Evolutionary conservation across 805 yeast genomes (phyloP), one percentile per base, ranked within the genome.

Genomic region (Phaffomyces opuntiae): DNA sequence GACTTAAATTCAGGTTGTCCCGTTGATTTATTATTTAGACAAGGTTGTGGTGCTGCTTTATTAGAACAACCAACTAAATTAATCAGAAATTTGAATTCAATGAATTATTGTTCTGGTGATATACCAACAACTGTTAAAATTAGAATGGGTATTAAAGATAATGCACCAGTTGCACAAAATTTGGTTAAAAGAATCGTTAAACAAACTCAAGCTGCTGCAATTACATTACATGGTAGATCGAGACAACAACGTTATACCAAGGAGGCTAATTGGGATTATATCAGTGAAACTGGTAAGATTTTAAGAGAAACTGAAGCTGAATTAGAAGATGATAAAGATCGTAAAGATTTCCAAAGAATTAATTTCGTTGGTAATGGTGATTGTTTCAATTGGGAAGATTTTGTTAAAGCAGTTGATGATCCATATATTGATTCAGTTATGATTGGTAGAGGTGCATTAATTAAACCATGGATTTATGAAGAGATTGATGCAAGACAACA

Each of bases 391-490:
- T 80, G 76, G 68, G 85, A 85, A 57, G 98, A 93, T 61, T 93
- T 96, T 95, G 77, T 87, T 63, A 73, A 70, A 32, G 89, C 84
- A 11, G 71, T 81, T 37, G 65, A 68, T 26, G 75, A 80, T 40
- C 77, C 77, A 29, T 84, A 85, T 21, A 81, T 91, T 47, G 99
- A 93, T 67, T 80, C 93, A 29, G 95, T 89, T 16, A 93, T 95
- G 97, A 87, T 93, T 45, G 99, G 98, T 3, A 77, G 99, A 59
- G 99, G 98, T 46, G 98, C 98, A 2, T 75, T 93, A 53, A 90
- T 93, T 62, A 93, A 93, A 67, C 99, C 99, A 33, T 93, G 99
- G 99, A 87, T 93, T 43, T 93, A 91, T 56, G 97, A 93, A 68
- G 99, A 93, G 67, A 78, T 93, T 46, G 95, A 91, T 48, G 73